phyloP scores from a whole-genome alignment of 1,139 yeast genomes.

The Casaregolazyma suthepensis region DNA sequence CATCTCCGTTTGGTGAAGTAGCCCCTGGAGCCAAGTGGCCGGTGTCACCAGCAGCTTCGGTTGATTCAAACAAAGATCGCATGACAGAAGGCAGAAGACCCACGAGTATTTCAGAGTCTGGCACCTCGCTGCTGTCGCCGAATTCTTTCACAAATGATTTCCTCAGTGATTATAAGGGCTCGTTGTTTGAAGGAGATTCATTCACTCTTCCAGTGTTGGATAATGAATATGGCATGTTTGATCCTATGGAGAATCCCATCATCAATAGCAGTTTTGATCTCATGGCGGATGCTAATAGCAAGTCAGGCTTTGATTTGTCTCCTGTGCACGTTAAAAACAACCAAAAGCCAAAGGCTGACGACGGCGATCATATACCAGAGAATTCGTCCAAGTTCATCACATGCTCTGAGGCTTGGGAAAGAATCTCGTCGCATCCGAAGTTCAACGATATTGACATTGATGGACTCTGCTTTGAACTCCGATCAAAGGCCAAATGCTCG shows the following conservation, averaged over 20 bases:
- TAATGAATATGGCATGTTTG: conserved; percentile 65
- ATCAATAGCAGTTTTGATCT: conserved; percentile 15
- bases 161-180: conserved; percentile 32
- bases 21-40: conserved; percentile 19
- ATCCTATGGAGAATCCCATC: conserved; percentile 43
- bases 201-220: conserved; percentile 32
- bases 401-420: conserved; percentile 94
- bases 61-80: neutral
- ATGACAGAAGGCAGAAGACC: neutral
- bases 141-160: conserved; percentile 30
- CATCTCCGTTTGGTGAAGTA: conserved; percentile 11
- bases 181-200: conserved; percentile 28
- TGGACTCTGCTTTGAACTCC: conserved; percentile 81
- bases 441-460: conserved; percentile 91
- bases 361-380: conserved; percentile 29
- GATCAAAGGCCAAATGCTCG: conserved; percentile 91
- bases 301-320: conserved; percentile 1
- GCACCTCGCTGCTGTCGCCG: conserved; percentile 18
- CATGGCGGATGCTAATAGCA: conserved; percentile 19
- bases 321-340: conserved; percentile 12
- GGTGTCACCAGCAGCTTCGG: conserved; percentile 11
- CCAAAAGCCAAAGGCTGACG: conserved; percentile 22
- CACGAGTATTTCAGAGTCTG: neutral
- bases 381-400: conserved; percentile 41
- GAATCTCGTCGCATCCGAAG: conserved; percentile 88